phyloP scores from a whole-genome alignment of 305 asterid genomes.

The Fraxinus greggii region DNA sequence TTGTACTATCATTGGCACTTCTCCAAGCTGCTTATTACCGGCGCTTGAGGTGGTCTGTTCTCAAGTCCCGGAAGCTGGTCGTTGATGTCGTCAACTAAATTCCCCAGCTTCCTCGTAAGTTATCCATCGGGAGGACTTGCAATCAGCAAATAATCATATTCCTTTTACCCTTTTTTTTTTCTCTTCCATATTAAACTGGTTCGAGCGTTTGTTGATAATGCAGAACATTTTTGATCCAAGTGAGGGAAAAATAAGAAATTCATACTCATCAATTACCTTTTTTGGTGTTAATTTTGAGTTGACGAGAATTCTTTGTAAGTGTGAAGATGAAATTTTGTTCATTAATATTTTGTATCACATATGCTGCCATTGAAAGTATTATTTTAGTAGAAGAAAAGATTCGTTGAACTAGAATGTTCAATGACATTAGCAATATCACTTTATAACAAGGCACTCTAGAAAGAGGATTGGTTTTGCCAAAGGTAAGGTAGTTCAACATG shows the following conservation, averaged over 20 bases:
- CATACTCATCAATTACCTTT: background rate
- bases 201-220: constrained; percentile 18
- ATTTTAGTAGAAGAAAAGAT: too few species aligned
- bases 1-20: constrained; percentile 79
- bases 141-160: constrained; percentile 35
- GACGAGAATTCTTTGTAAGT: constrained; percentile 11
- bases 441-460: too few species aligned
- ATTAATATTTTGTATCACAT: too few species aligned
- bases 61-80: constrained; percentile 79
- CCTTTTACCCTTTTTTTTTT: background rate
- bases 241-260: constrained; percentile 34
- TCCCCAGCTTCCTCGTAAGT: background rate
- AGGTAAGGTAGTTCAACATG: too few species aligned
- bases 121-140: constrained; percentile 9
- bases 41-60: constrained; percentile 83
- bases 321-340: background rate
- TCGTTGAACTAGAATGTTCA: too few species aligned
- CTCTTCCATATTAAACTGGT: constrained; percentile 24
- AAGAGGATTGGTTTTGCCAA: too few species aligned
- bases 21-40: constrained; percentile 87
- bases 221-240: constrained; percentile 11
- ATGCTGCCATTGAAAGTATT: too few species aligned
- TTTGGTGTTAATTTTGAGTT: constrained; percentile 9
- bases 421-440: too few species aligned
- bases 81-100: constrained; percentile 77